A percentile compares a stretch with the other conserved stretches of the same genome.
Evolutionary conservation across 768 basidiomycete species (phyloP).

Genomic region (Collybiopsis luxurians): DNA sequence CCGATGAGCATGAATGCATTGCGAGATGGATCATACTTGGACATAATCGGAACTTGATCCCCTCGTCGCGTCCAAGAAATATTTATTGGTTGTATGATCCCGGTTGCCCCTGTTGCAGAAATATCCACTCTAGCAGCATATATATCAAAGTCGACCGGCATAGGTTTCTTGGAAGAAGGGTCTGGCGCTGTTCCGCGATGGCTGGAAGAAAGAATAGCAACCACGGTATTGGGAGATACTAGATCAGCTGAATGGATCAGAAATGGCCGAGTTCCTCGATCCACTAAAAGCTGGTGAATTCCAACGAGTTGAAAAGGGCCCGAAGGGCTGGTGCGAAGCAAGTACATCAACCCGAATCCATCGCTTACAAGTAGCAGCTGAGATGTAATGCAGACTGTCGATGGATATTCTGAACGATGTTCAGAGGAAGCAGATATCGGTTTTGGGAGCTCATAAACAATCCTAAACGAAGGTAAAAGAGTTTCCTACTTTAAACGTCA

Average conservation of each 20-base stretch:
- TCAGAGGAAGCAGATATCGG: constrained; percentile 41
- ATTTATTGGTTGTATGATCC: constrained; percentile 36
- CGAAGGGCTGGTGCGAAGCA: constrained; percentile 42
- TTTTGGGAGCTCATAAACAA: constrained; percentile 59
- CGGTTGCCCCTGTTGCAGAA: constrained; percentile 20
- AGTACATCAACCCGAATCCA: constrained; percentile 66
- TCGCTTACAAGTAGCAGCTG: constrained; percentile 59
- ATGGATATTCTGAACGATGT: constrained; percentile 72
- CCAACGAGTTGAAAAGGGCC: constrained; percentile 47
- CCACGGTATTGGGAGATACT: constrained; percentile 33
- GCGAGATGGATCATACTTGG: constrained; percentile 42
- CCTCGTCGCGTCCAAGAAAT: constrained; percentile 72
- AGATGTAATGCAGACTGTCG: constrained; percentile 53
- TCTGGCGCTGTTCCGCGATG: constrained; percentile 29
- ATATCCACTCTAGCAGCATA: constrained; percentile 58
- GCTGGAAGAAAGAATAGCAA: constrained; percentile 60
- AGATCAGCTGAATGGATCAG: constrained; percentile 32
- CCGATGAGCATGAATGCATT: constrained; percentile 57
- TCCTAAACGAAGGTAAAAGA: constrained; percentile 47
- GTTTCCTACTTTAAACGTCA: constrained; percentile 44
- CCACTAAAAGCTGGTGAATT: constrained; percentile 44
- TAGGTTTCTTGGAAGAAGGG: constrained; percentile 23
- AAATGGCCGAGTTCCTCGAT: constrained; percentile 36
- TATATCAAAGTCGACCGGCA: constrained; percentile 54
- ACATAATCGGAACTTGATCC: constrained; percentile 63